Evolutionary conservation across 148 eudicot species (phyloP), one percentile per base, ranked within the genome.

Genomic region (Rhododendron ferrugineum): DNA sequence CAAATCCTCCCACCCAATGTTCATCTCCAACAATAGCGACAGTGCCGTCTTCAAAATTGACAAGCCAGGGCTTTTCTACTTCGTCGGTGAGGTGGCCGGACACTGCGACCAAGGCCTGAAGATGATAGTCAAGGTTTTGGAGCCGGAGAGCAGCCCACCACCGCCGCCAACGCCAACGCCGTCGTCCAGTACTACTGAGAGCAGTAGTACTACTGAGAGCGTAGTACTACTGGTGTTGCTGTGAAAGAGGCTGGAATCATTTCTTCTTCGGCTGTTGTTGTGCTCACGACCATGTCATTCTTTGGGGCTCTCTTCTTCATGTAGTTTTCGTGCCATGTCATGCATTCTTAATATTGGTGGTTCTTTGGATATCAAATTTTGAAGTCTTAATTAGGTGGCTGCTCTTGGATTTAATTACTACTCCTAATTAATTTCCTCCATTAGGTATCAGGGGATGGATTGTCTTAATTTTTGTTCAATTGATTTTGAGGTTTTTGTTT

Each of bases 81-180:
- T 91, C 90, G 88, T 93, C 18, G 92, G 95, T 76, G 95, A 94
- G 22, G 92, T 92, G 6, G 58, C 90, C 2, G 94, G 92, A n/a
- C 95, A 93, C 36, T 93, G 94, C 37, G 79, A 86, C 49, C 75
- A 86, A 34, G 95, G 94, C 6, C 88, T 89, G 62, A 93, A 90
- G 89, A 92, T 93, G 94, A 84, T 91, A 16, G 81, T 93, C 82
- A 92, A 90, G 82, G 95, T 93, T 30, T 74, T 92, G 86, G 89
- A 87, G 68, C 87, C 80, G 2, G 88, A 60, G 78, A 81, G 4
- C 40, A 37, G 0, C 54, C 88, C 85, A 26, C 64, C 64, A 22
- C 83, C 90, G 2, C 60, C 86, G 37, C 60, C 60, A 4, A 47
- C 86, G 37, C 60, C 60, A 4, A 47, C 84, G 50, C 60, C 60